Evolutionary conservation across 176 grass and related monocot species (phyloP).

Genomic region (Aegilops sharonensis): DNA sequence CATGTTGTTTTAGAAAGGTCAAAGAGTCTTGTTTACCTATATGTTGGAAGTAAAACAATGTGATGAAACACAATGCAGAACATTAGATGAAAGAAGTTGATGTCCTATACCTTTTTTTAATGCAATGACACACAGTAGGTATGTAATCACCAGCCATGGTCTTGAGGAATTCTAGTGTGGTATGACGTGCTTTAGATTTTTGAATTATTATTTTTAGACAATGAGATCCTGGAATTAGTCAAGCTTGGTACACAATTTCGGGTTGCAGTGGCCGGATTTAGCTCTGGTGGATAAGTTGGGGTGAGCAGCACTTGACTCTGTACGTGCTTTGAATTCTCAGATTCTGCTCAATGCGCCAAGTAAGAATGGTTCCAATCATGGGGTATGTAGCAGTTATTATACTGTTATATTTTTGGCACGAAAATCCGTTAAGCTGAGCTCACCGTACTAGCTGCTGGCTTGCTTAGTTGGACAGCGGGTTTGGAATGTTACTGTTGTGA

Average conservation of each 20-base stretch:
- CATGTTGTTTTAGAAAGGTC: neutral
- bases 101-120: neutral
- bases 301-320: neutral
- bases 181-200: slow-evolving; percentile 9
- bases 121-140: neutral
- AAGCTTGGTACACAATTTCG: neutral
- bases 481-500: neutral
- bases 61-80: neutral
- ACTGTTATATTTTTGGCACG: neutral
- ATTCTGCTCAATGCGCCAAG: slow-evolving; percentile 1
- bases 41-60: neutral
- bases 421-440: neutral
- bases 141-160: neutral
- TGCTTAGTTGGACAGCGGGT: no score
- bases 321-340: neutral
- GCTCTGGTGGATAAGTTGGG: neutral
- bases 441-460: neutral
- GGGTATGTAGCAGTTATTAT: neutral
- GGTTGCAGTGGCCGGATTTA: neutral
- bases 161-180: neutral
- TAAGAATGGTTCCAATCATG: neutral
- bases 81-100: neutral
- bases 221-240: neutral
- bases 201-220: neutral
- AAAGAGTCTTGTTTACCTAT: neutral